Evolutionary conservation across 1,139 yeast species (phyloP), one percentile per base, ranked within the genome.

Genomic region (Candida labiduridarum): DNA sequence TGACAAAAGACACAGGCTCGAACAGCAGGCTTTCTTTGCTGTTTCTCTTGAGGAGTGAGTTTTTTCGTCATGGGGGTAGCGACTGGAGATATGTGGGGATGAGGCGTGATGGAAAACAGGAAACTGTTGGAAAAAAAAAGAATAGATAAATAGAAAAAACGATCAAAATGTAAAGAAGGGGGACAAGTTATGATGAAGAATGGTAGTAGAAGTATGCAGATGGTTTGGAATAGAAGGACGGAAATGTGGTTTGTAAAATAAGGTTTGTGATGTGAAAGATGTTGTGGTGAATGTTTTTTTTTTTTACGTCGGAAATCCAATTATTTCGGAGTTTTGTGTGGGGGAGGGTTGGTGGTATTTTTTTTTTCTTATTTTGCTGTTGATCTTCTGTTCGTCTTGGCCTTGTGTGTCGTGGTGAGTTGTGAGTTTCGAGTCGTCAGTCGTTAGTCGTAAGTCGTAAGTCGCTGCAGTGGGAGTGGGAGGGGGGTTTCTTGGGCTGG

Each of bases 1-100:
- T 86, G 90, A 62, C 92, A 87, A 61, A 85, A 84, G 15, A 75
- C 74, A 61, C 94, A 87, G 0, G 92, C 94, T 44, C 86, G 74
- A 16, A 81, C 70, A 1, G 87, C 83, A 2, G 91, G 89, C 56
- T 74, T 81, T 45, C 92, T 68, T 35, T 66, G 69, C 41, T 69
- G 70, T 61, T 82, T 84, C 57, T 84, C 80, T 47, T 75, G 79
- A 12, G 68, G 66, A 1, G 85, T 74, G 25, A 86, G 76, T 54
- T 73, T 77, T 60, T 82, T 83, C 0, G 91, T 86, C 91, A 85
- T 84, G 44, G 15, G 27, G 18, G 27, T 34, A 6, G 18, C 4
- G 22, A 4, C 27, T 6, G 11, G 19, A 5, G 18, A 22, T 6
- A 10, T 7, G 31, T 18, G 35, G 35, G 34, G 33, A 27, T 22